Evolutionary conservation across 2,329 filamentous ascomycete genomes (phyloP), one percentile per base, ranked within the genome.

Genomic region (Cercospora sojina): DNA sequence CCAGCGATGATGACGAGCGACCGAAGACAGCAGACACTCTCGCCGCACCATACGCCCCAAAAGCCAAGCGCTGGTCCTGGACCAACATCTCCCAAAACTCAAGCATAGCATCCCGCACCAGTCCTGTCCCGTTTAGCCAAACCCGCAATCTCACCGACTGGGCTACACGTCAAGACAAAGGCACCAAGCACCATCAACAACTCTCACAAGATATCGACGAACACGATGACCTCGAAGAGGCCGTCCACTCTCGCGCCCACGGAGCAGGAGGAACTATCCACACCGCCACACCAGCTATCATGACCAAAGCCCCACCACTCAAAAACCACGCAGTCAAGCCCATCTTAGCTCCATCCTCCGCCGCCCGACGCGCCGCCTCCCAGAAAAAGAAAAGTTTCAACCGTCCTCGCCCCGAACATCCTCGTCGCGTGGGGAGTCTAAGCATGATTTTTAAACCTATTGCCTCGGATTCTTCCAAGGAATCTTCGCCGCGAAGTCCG

Each of bases 291-390:
- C 23, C 51, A 16, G 29, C 49, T 2, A 23, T 47, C 27, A 35
- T 29, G n/a, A 62, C 59, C 31, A 49, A 53, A 25, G 49, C 47
- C 3, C 43, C 59, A 13, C 49, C 32, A 18, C 59, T 62, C 3
- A 62, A 62, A 23, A 62, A 62, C 49, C 59, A 62, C 32, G 59
- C 59, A 16, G 47, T 35, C 43, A 62, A 25, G 9, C 59, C 59
- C 13, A 51, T 62, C 13, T 32, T 62, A 13, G 59, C 49, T 6
- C 59, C 59, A 3, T 5, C 29, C 5, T 31, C 51, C 23, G 27
- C 51, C 23, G 51, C 51, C 10, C 13, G 29, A 20, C 25, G 16
- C 5, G 59, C 47, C 31, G 49, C 41, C 5, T 51, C 27, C 3
- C 41, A 29, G 10, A 32, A 16, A 12, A 31, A 31, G 18, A 32